phyloP scores from a whole-genome alignment of 805 yeast genomes.

The Starmerella vaccinii region DNA sequence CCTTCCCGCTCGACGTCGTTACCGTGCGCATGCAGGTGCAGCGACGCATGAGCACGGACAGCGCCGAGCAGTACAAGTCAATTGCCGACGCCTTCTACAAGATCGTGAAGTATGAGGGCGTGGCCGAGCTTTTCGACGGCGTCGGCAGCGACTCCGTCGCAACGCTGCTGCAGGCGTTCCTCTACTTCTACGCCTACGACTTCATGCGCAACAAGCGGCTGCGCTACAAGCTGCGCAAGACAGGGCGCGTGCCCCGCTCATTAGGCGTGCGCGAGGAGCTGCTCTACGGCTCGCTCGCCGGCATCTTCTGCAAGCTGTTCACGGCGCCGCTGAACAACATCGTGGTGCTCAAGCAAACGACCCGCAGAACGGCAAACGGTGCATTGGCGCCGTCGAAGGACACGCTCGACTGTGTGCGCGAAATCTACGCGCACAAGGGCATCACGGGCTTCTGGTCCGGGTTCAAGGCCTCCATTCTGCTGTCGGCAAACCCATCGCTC shows the following conservation, averaged over 20 bases:
- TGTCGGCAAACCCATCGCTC: conserved; percentile 30
- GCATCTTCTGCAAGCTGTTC: conserved; percentile 29
- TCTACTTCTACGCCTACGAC: conserved; percentile 31
- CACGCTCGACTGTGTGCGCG: conserved; percentile 16
- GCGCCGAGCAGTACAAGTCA: conserved; percentile 41
- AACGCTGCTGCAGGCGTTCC: conserved; percentile 28
- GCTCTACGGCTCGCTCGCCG: conserved; percentile 28
- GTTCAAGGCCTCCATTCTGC: conserved; percentile 26
- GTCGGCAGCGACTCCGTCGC: conserved; percentile 40
- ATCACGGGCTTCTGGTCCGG: conserved; percentile 31
- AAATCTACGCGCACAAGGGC: conserved; percentile 28
- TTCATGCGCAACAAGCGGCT: conserved; percentile 25
- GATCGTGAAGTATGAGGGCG: conserved; percentile 64
- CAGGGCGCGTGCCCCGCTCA: conserved; percentile 26
- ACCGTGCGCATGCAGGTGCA: conserved; percentile 31
- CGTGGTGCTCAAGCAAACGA: conserved; percentile 27
- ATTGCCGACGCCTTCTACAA: conserved; percentile 63
- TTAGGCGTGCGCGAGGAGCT: conserved; percentile 28
- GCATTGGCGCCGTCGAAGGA: background rate
- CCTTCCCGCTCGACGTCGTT: conserved; percentile 29
- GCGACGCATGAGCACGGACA: conserved; percentile 14
- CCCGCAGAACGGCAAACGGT: background rate
- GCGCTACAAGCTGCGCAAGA: conserved; percentile 10
- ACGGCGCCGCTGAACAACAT: conserved; percentile 29
- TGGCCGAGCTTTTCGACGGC: conserved; percentile 67